Percentiles rank a stretch among this genome's conserved stretches.
Evolutionary conservation across 2,329 filamentous ascomycete genomes (phyloP).

Genomic region (Talaromyces marneffei): DNA sequence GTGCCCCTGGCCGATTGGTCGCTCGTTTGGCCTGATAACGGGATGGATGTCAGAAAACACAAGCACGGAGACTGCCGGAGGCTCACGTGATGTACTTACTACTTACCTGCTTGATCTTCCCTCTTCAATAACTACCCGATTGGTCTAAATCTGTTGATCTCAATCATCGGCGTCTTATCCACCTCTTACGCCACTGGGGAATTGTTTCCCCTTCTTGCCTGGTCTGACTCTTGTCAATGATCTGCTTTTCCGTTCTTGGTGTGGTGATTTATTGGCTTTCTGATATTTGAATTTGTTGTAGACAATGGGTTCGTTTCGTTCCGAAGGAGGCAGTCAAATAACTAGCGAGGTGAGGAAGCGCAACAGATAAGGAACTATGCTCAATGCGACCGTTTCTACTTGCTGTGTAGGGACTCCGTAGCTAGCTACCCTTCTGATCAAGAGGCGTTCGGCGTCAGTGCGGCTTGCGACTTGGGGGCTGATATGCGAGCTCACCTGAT

Average conservation of each 20-base stretch:
- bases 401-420: background rate
- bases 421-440: background rate
- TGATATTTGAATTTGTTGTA: background rate
- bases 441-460: background rate
- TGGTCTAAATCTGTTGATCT: no score
- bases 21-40: background rate
- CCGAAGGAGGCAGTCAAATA: background rate
- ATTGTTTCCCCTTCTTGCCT: background rate
- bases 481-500: background rate
- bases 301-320: background rate
- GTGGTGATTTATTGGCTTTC: background rate
- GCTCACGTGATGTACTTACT: background rate
- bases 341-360: background rate
- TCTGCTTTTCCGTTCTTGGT: background rate
- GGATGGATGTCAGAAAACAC: background rate
- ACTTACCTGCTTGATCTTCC: no score
- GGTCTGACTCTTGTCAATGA: background rate
- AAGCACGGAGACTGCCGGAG: background rate
- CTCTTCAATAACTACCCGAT: no score
- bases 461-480: background rate
- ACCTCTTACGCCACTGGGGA: background rate
- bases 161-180: background rate
- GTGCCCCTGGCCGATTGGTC: background rate
- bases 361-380: background rate
- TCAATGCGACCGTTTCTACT: background rate